Evolutionary conservation across 345 rosid species (phyloP).

Genomic region (Gossypium raimondii): DNA sequence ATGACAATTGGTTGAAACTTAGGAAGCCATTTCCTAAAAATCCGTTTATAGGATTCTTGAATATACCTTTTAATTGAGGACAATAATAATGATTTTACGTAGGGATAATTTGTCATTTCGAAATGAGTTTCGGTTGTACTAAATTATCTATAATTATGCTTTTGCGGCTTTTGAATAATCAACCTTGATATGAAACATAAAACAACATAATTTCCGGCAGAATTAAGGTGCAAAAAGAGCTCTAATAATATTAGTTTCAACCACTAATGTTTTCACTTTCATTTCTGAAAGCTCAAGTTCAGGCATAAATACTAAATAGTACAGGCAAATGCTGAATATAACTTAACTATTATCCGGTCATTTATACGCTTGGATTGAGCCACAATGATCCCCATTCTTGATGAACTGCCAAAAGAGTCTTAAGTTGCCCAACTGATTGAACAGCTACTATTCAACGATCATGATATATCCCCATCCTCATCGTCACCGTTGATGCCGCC

Average conservation of each 20-base stretch:
- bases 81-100: too few relatives aligned
- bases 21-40: too few relatives aligned
- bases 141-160: too few relatives aligned
- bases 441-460: not conserved
- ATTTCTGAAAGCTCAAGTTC: not conserved
- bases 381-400: not conserved
- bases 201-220: not conserved
- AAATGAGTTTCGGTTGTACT: too few relatives aligned
- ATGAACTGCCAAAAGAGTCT: constrained; percentile 22
- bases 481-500: not conserved
- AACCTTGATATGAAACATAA: not conserved
- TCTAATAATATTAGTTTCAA: not conserved
- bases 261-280: not conserved
- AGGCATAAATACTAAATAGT: not conserved
- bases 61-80: too few relatives aligned
- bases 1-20: too few relatives aligned
- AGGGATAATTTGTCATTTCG: too few relatives aligned
- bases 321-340: not conserved
- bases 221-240: not conserved
- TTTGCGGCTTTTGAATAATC: not conserved
- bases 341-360: not conserved
- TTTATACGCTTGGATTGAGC: not conserved
- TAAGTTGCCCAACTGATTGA: constrained; percentile 20
- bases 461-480: not conserved
- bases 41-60: too few relatives aligned